Evolutionary conservation across 768 basidiomycete genomes (phyloP).

Genomic region (Kwoniella newhampshirensis): DNA sequence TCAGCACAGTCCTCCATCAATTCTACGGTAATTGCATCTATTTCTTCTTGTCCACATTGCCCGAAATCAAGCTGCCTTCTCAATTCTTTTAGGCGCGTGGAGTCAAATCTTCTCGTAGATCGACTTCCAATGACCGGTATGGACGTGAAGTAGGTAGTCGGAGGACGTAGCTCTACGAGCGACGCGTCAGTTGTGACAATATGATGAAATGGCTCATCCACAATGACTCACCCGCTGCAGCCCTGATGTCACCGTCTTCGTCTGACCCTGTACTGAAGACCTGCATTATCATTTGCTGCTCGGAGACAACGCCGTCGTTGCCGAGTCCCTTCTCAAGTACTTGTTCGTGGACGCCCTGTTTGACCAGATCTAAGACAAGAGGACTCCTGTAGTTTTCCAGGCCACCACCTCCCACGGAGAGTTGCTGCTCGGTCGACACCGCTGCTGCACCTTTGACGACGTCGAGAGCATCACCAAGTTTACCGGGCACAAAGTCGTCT

Average conservation of each 20-base stretch:
- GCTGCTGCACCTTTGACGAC: conserved; percentile 92
- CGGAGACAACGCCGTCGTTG: conserved; percentile 64
- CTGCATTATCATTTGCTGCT: conserved; percentile 96
- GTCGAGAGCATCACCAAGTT: conserved; percentile 53
- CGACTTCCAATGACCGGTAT: conserved; percentile 88
- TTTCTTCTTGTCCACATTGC: conserved; percentile 76
- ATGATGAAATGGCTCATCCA: background rate
- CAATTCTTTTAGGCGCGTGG: conserved; percentile 86
- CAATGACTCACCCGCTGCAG: conserved; percentile 70
- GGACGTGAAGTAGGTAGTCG: conserved; percentile 92
- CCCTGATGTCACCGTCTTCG: conserved; percentile 78
- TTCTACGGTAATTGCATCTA: conserved; percentile 84
- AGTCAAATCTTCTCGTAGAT: conserved; percentile 84
- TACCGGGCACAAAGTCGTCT: conserved; percentile 64
- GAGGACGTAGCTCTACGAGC: conserved; percentile 78
- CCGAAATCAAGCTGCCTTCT: conserved; percentile 92
- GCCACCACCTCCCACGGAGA: conserved; percentile 69
- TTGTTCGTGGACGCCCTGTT: conserved; percentile 50
- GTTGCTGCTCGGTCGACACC: conserved; percentile 88
- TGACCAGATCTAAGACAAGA: conserved; percentile 56
- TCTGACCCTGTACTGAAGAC: conserved; percentile 79
- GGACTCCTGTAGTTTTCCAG: conserved; percentile 94
- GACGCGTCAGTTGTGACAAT: background rate
- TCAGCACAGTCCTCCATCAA: conserved; percentile 94
- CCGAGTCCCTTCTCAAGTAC: conserved; percentile 52